A percentile compares a stretch with the other conserved stretches of the same genome.
Evolutionary conservation across 805 yeast species (phyloP).

Genomic region (Lachancea nothofagi): DNA sequence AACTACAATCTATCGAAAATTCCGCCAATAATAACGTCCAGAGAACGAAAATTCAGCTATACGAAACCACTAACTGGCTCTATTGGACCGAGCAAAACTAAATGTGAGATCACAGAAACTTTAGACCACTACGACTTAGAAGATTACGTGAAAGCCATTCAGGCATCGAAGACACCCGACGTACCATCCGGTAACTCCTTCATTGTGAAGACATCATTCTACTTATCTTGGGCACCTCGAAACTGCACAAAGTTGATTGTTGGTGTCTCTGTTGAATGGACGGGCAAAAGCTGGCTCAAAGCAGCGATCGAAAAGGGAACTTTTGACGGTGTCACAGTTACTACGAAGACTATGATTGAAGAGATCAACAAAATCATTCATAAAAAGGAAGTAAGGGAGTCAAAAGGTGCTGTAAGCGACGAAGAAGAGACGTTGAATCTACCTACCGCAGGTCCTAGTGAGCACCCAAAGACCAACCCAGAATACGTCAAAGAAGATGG

Average conservation of each 20-base stretch:
- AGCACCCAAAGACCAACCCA: slow-evolving; percentile 43
- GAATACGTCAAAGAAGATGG: slow-evolving; percentile 40
- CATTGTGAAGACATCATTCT: slow-evolving; percentile 51
- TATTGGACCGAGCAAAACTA: slow-evolving; percentile 74
- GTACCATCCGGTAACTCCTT: slow-evolving; percentile 77
- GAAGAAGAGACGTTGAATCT: slow-evolving; percentile 17
- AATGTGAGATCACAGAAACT: slow-evolving; percentile 57
- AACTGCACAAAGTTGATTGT: slow-evolving; percentile 50
- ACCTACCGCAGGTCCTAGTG: slow-evolving; percentile 34
- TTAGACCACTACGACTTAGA: slow-evolving; percentile 48
- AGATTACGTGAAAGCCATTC: slow-evolving; percentile 44
- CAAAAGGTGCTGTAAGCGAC: slow-evolving; percentile 13
- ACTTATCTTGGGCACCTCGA: slow-evolving; percentile 57
- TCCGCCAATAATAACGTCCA: slow-evolving; percentile 34
- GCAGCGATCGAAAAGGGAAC: slow-evolving; percentile 71
- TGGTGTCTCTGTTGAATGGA: slow-evolving; percentile 59
- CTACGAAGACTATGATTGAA: slow-evolving; percentile 43
- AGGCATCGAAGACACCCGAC: slow-evolving; percentile 66
- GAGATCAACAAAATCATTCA: slow-evolving; percentile 39
- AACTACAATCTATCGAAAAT: slow-evolving; percentile 54
- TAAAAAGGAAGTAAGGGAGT: slow-evolving; percentile 8
- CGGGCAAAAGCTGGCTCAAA: slow-evolving; percentile 73
- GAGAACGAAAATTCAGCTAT: slow-evolving; percentile 48
- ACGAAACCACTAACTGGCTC: slow-evolving; percentile 60
- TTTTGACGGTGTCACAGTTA: slow-evolving; percentile 63